Conservation (phyloP, 768 basidiomycete genomes). For the Serendipita indica region DNA sequence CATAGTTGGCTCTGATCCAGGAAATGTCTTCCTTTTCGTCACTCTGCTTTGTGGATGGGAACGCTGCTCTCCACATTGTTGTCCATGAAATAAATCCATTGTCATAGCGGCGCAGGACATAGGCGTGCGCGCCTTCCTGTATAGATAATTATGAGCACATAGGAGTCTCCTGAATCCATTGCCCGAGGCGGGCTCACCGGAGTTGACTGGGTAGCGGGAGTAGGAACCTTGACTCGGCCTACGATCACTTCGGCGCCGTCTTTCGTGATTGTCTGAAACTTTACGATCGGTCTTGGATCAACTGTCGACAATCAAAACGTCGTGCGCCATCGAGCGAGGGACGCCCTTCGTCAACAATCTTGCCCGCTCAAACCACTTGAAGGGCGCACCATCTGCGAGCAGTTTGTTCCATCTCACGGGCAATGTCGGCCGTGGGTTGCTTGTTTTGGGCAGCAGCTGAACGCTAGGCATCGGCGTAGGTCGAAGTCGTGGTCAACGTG, state of each 20-base stretch:
- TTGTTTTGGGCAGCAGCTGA: not conserved
- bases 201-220: not conserved
- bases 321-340: not conserved
- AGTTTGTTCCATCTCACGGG: not conserved
- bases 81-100: conserved; percentile 84
- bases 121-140: conserved; percentile 51
- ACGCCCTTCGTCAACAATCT: not conserved
- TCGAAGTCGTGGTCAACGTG: too few species aligned
- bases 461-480: not conserved
- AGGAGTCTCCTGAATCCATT: not conserved
- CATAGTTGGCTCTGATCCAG: conserved; percentile 71
- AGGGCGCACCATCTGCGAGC: not conserved
- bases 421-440: not conserved
- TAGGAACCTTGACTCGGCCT: not conserved
- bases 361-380: not conserved
- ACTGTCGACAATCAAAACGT: not conserved
- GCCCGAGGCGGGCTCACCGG: not conserved
- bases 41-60: conserved; percentile 60
- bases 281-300: not conserved
- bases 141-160: not conserved
- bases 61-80: conserved; percentile 93
- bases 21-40: conserved; percentile 66
- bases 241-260: not conserved
- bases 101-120: conserved; percentile 86
- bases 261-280: conserved; percentile 4